Evolutionary conservation across 2,329 filamentous ascomycete species (phyloP), one percentile per base, ranked within the genome.

Genomic region (Trichoderma pleuroti): DNA sequence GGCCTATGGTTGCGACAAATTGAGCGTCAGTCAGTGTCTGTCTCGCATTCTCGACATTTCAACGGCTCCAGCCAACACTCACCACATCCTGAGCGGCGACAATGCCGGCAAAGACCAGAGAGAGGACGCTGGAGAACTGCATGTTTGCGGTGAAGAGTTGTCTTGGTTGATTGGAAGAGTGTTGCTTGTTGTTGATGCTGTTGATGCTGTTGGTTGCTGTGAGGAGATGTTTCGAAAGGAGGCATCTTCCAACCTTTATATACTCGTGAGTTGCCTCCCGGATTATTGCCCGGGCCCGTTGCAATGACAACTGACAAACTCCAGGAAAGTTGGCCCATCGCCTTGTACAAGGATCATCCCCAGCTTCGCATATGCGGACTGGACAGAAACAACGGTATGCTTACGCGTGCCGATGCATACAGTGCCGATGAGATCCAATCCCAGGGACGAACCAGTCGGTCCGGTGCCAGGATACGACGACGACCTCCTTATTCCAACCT

Each of bases 1-100:
- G 34, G 63, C 63, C 63, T 66, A 9, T 30, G 4, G 18, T 10
- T n/a, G 2, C 11, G 12, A 18, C 12, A 49, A 11, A 34, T 34
- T 11, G 10, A 34, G 28, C 9, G 6, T 60, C n/a, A 18, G 6
- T 36, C 12, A 24, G 10, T 32, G 5, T 36, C 30, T 24, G n/a
- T 14, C 11, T 8, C 30, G 1, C 28, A 32, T 8, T 21, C 12
- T 14, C 11, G 28, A 60, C 6, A 36, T 28, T 30, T 16, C 52
- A 18, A 5, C 3, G 21, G 46, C 46, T 4, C 3, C 46, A 56
- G 52, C 7, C 3, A 2, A 10, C 11, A 52, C 61, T 64, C 18
- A 65, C 62, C 21, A 65, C 62, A 36, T 65, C 30, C 32, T 66
- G 63, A 30, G 63, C 49, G 49, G 63, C 63, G 24, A 39, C 63